These are phyloP conservation scores for Aspergillus sp. DNA, from an alignment of 2,329 filamentous ascomycete species.

Conservation along the genomic window DNA sequence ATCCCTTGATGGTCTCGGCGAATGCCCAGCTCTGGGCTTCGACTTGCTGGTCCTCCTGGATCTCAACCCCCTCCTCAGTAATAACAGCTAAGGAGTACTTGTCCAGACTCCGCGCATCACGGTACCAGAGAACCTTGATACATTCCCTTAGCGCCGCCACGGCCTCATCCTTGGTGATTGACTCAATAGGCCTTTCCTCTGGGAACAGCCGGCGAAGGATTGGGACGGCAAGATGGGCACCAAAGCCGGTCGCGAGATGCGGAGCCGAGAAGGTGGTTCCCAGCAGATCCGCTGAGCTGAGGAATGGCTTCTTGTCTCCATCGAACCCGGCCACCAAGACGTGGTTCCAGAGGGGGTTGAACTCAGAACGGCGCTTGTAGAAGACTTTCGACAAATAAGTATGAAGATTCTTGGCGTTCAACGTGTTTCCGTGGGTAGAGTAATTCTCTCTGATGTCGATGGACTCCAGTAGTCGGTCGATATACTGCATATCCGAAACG, in stretches of 20 bases:
- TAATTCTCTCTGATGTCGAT: conserved; percentile 91
- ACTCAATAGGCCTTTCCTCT: conserved; percentile 74
- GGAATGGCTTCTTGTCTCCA: conserved; percentile 77
- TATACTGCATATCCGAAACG: conserved; percentile 98
- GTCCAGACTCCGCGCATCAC: conserved; percentile 90
- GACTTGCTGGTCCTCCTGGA: conserved; percentile 82
- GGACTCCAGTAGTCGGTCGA: conserved; percentile 83
- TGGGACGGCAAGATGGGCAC: conserved; percentile 87
- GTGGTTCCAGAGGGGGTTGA: conserved; percentile 98
- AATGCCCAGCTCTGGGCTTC: conserved; percentile 98
- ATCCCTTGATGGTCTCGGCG: conserved; percentile 90
- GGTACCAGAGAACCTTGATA: conserved; percentile 98
- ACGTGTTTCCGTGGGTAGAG: conserved; percentile 55
- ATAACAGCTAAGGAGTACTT: conserved; percentile 88
- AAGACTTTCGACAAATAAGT: conserved; percentile 95
- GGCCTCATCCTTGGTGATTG: conserved; percentile 75
- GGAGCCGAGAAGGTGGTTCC: conserved; percentile 89
- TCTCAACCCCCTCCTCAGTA: conserved; percentile 82
- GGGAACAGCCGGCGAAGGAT: conserved; percentile 82
- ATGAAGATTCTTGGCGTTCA: conserved; percentile 93
- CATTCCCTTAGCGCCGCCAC: conserved; percentile 82
- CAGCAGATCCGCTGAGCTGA: conserved; percentile 86
- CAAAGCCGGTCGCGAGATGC: conserved; percentile 89
- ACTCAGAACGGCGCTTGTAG: conserved; percentile 91
- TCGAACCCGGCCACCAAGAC: conserved; percentile 88